Base-by-base conservation (phyloP, 176 grass and related monocot genomes). In the Canna indica region DNA sequence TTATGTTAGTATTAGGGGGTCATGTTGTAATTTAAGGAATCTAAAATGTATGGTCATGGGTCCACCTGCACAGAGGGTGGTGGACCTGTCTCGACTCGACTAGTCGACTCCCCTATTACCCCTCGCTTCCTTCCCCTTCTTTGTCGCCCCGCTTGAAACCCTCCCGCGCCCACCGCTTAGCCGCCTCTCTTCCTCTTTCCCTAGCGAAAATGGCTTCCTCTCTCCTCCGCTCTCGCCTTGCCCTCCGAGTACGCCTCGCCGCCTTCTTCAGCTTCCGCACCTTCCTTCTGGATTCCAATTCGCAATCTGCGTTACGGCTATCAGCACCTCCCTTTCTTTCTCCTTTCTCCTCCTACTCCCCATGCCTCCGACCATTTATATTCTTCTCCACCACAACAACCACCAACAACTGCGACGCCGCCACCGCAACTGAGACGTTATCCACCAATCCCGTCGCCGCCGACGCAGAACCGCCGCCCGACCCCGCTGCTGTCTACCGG, bases 401-500 rank as follows among this genome's bases (percentile, higher is more conserved):
- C 36, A 2, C 32, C 30, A 0, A 22, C 1, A 7, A 24, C 16
- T 4, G 16, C 30, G 1, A 10, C 6, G 18, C 28, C 29, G 18
- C 45, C 46, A 18, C 10, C 17, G 2, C 28, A 9, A 14, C 59
- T 11, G 20, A 16, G 18, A 16, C 42, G 18, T 4, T 15, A 44
- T 25, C 4, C 34, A 4, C 35, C 30, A 25, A 53, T 27, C 22
- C 36, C 3, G 32, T 5, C 36, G 0, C 72, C 25, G 24, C 57
- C 22, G 14, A 16, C 2, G 22, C 8, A 15, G 42, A 50, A 29
- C 24, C 68, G 1, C 35, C 35, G 2, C 63, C 58, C 30, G 81
- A 83, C 44, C 68, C 81, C 2, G 83, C 72, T 42, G 44, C 84
- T 42, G 73, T 97, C 34, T 97, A 86, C 83, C 68, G 59, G 63